A percentile compares a stretch with the other conserved stretches of the same genome.
Conservation (phyloP, 768 basidiomycete species). For the Amanita thiersii region DNA sequence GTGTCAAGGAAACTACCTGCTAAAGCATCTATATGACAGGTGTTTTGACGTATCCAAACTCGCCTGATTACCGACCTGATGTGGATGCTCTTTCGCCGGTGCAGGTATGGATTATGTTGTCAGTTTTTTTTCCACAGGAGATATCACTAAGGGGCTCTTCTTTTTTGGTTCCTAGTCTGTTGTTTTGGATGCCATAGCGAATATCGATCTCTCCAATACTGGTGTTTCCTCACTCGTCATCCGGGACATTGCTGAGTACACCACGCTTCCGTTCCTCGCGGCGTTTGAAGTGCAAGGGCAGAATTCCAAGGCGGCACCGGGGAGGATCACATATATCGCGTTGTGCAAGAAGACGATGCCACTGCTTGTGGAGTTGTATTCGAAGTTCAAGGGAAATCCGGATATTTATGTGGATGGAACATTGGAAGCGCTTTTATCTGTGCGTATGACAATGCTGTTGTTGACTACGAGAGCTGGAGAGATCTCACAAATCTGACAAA, state of each 20-base stretch:
- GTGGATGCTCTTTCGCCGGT: conserved; percentile 74
- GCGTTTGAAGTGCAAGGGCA: conserved; percentile 52
- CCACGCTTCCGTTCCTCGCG: conserved; percentile 81
- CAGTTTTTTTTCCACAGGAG: conserved; percentile 1
- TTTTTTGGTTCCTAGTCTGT: conserved; percentile 36
- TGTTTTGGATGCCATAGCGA: conserved; percentile 62
- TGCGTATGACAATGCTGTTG: conserved; percentile 25
- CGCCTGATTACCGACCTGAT: conserved; percentile 85
- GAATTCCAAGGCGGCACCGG: conserved; percentile 32
- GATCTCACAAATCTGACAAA: neutral
- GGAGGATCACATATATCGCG: conserved; percentile 81
- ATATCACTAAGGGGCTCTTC: conserved; percentile 37
- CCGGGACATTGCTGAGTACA: conserved; percentile 77
- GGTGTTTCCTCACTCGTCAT: conserved; percentile 71
- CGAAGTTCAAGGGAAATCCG: conserved; percentile 48
- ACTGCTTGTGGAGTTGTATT: conserved; percentile 67
- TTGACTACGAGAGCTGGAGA: neutral
- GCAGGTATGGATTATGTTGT: conserved; percentile 63
- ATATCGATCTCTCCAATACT: conserved; percentile 54
- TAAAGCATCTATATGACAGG: conserved; percentile 29
- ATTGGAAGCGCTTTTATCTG: conserved; percentile 73
- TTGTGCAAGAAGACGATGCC: conserved; percentile 88
- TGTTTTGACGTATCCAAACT: conserved; percentile 70
- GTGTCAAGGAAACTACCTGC: neutral
- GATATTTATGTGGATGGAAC: conserved; percentile 78